Conservation (phyloP, 2,329 filamentous ascomycete genomes). For the Ophiosphaerella herpotricha region DNA sequence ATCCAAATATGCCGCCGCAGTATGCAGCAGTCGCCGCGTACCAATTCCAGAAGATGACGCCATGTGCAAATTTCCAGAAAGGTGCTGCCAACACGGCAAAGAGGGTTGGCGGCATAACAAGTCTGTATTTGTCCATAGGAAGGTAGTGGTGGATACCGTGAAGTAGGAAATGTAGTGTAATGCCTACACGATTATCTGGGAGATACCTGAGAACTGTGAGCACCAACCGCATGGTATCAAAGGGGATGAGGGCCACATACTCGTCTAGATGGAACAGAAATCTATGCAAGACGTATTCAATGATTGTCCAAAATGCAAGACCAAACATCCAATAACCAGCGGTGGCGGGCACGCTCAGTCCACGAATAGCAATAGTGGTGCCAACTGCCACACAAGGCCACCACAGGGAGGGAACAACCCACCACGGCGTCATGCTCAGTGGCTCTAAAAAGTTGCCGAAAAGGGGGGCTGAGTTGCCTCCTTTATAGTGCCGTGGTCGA, state of each 20-base stretch:
- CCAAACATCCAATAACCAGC: conserved; percentile 71
- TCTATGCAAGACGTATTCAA: conserved; percentile 87
- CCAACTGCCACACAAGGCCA: conserved; percentile 79
- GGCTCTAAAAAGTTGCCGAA: conserved; percentile 99
- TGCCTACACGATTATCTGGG: conserved; percentile 84
- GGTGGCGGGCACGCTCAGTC: conserved; percentile 56
- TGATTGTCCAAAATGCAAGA: conserved; percentile 80
- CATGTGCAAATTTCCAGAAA: conserved; percentile 90
- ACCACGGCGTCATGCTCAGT: conserved; percentile 95
- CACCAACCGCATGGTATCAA: neutral
- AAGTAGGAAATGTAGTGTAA: conserved; percentile 89
- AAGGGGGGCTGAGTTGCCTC: conserved; percentile 86
- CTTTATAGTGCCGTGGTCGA: conserved; percentile 92
- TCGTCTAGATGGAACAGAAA: conserved; percentile 93
- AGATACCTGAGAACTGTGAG: conserved; percentile 65
- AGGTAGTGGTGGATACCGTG: conserved; percentile 98
- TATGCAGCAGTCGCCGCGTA: conserved; percentile 76
- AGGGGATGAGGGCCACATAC: conserved; percentile 58
- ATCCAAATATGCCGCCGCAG: conserved; percentile 92
- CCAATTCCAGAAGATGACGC: conserved; percentile 84
- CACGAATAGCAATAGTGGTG: conserved; percentile 64
- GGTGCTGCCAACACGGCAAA: conserved; percentile 83
- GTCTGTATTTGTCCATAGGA: conserved; percentile 96
- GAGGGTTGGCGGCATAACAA: conserved; percentile 94
- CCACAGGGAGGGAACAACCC: conserved; percentile 83